Evolutionary conservation across 2,329 filamentous ascomycete species (phyloP).

Genomic region (Aspergillus caelatus): DNA sequence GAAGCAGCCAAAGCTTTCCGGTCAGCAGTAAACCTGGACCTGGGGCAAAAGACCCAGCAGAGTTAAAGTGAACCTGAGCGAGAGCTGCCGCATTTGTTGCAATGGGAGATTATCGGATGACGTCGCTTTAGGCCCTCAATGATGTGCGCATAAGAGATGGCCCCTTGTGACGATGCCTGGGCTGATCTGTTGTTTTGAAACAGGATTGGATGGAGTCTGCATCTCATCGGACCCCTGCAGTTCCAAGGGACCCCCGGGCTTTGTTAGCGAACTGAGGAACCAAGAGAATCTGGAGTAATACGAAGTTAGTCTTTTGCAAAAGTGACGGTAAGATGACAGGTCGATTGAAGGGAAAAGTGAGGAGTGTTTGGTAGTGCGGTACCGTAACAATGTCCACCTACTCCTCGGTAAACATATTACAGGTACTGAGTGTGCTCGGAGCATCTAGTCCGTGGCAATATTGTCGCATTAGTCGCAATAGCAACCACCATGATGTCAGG

Average conservation of each 20-base stretch:
- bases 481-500: slow-evolving; percentile 9
- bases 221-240: background rate
- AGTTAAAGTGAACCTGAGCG: slow-evolving; percentile 4
- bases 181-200: slow-evolving; percentile 6
- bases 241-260: background rate
- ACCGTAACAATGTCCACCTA: background rate
- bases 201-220: slow-evolving; percentile 3
- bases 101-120: background rate
- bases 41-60: slow-evolving; percentile 34
- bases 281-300: background rate
- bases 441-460: background rate
- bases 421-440: background rate
- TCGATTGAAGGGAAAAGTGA: background rate
- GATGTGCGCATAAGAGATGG: slow-evolving; percentile 1
- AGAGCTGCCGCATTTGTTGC: slow-evolving; percentile 7
- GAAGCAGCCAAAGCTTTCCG: slow-evolving; percentile 8
- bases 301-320: background rate
- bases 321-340: background rate
- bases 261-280: background rate
- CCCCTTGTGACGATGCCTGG: background rate
- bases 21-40: slow-evolving; percentile 14
- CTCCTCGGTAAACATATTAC: background rate
- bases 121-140: slow-evolving; percentile 1
- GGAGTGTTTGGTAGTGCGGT: background rate
- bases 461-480: background rate